These are phyloP conservation scores for Kodamaea nitidulidarum DNA, from an alignment of 805 yeast genomes.

Conservation along the genomic window DNA sequence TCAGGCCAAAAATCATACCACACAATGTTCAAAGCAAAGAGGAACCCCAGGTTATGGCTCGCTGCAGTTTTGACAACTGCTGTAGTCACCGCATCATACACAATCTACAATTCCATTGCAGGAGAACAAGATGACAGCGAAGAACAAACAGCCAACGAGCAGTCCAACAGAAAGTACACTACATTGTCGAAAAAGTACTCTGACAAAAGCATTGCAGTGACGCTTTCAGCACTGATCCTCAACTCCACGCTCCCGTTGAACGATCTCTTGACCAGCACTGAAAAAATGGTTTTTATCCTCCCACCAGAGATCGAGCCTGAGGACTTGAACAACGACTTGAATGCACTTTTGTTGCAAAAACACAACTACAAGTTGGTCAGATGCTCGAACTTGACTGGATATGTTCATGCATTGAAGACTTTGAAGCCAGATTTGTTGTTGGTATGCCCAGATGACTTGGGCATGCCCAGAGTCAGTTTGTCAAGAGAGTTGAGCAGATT, in stretches of 20 bases:
- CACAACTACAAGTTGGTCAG: constrained; percentile 36
- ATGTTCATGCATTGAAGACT: constrained; percentile 35
- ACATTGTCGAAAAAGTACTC: constrained; percentile 18
- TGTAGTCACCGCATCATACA: constrained; percentile 30
- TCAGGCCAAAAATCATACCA: not conserved
- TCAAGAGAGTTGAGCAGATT: constrained; percentile 37
- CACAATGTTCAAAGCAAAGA: constrained; percentile 3
- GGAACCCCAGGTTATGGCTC: constrained; percentile 18
- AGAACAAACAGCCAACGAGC: constrained; percentile 1
- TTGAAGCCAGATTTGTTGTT: constrained; percentile 39
- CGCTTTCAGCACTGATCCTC: constrained; percentile 40
- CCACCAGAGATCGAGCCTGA: constrained; percentile 41
- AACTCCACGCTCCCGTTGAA: constrained; percentile 34
- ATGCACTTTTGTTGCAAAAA: constrained; percentile 8
- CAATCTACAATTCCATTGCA: constrained; percentile 21
- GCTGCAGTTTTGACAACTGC: constrained; percentile 36
- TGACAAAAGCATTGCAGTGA: constrained; percentile 36
- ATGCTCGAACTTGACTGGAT: constrained; percentile 39
- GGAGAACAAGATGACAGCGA: not conserved
- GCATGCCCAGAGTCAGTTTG: constrained; percentile 23
- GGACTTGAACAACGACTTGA: constrained; percentile 22
- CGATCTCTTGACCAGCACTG: constrained; percentile 34
- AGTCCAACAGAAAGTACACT: constrained; percentile 3
- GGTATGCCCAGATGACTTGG: constrained; percentile 41
- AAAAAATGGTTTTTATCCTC: constrained; percentile 40